Evolutionary conservation across 495 filamentous ascomycete genomes (phyloP).

Genomic region (Neurospora intermedia): DNA sequence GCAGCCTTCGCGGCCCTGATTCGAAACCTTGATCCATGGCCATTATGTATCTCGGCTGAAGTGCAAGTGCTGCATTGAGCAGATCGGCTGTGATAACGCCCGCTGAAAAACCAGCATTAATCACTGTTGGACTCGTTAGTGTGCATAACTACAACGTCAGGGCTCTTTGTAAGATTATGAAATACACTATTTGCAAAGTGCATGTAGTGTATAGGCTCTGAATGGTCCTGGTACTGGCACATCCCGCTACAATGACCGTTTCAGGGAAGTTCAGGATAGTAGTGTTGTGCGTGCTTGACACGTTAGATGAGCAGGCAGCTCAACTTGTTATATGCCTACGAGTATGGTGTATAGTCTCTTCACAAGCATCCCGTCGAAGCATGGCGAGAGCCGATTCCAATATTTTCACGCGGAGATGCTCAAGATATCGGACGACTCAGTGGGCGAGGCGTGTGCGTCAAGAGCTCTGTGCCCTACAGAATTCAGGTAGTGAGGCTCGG

Average conservation of each 20-base stretch:
- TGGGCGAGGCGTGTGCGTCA: neutral
- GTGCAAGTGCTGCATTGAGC: neutral
- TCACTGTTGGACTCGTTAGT: neutral
- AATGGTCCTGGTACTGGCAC: neutral
- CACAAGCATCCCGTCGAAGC: neutral
- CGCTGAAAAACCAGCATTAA: neutral
- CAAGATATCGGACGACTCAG: neutral
- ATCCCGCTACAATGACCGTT: neutral
- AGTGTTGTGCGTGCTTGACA: neutral
- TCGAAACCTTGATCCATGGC: neutral
- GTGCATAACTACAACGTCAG: neutral
- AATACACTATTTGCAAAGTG: neutral
- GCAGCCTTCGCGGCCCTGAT: neutral
- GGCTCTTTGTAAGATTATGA: neutral
- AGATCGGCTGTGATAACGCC: neutral
- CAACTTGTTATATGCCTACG: neutral
- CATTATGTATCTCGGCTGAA: neutral
- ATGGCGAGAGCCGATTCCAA: neutral
- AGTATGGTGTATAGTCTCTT: neutral
- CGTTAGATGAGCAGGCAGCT: neutral
- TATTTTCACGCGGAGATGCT: neutral
- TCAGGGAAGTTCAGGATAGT: neutral
- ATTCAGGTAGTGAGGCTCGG: neutral
- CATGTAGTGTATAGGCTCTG: neutral
- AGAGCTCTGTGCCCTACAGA: neutral